Evolutionary conservation across 768 basidiomycete genomes (phyloP).

Genomic region (Leccinum barrowsii): DNA sequence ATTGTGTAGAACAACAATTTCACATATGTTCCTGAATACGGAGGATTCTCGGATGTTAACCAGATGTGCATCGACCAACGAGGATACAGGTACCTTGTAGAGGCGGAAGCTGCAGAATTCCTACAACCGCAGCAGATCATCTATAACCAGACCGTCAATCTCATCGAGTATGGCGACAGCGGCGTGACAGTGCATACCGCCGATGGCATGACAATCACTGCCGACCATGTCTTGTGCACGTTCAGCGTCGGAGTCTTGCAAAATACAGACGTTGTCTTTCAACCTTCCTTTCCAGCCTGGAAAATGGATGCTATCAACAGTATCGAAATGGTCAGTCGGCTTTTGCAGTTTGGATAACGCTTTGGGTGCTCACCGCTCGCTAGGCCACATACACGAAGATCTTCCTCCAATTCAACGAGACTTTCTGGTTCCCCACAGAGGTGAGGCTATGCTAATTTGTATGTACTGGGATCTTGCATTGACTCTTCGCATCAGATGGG

Average conservation of each 20-base stretch:
- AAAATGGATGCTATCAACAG: too few species aligned
- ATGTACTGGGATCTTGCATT: background rate
- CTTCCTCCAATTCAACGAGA: conserved; percentile 57
- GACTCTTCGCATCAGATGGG: conserved; percentile 29
- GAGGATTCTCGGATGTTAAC: conserved; percentile 58
- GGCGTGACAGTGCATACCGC: conserved; percentile 47
- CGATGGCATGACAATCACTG: conserved; percentile 42
- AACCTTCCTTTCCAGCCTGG: conserved; percentile 45
- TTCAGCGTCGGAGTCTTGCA: conserved; percentile 73
- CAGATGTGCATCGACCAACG: conserved; percentile 55
- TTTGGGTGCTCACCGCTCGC: background rate
- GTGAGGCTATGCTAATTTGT: conserved; percentile 8
- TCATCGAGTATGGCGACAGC: conserved; percentile 42
- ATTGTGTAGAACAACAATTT: conserved; percentile 54
- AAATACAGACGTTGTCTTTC: conserved; percentile 54
- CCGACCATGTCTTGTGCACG: conserved; percentile 60
- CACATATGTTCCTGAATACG: conserved; percentile 47
- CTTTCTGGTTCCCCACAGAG: conserved; percentile 57
- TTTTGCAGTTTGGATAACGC: background rate
- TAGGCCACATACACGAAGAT: conserved; percentile 64
- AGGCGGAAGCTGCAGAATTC: conserved; percentile 55
- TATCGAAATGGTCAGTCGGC: too few species aligned
- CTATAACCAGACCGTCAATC: conserved; percentile 48
- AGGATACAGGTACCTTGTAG: conserved; percentile 56
- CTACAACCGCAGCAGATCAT: conserved; percentile 44